These are phyloP conservation scores for Lentinula aciculospora DNA, from an alignment of 768 basidiomycete genomes.

Conservation along the genomic window DNA sequence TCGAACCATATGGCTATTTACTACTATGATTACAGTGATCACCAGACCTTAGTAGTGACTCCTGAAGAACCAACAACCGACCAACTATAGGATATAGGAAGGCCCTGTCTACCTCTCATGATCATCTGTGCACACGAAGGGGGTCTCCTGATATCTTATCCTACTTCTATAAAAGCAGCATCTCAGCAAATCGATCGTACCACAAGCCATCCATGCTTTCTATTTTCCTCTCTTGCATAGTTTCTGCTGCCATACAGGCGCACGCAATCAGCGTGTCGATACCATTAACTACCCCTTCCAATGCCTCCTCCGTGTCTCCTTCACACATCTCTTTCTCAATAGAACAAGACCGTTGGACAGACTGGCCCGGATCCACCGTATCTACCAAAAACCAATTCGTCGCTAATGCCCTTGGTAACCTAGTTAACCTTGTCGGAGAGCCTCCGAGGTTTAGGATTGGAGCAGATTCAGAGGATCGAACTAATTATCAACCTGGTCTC, in stretches of 20 bases:
- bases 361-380: slow-evolving; percentile 56
- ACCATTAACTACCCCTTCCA: slow-evolving; percentile 28
- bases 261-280: background rate
- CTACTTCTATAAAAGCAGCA: background rate
- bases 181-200: background rate
- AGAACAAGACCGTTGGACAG: slow-evolving; percentile 66
- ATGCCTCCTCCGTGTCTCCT: slow-evolving; percentile 31
- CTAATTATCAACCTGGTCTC: slow-evolving; percentile 44
- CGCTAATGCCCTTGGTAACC: slow-evolving; percentile 52
- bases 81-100: too few relatives aligned
- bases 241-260: background rate
- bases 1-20: too few relatives aligned
- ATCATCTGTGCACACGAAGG: background rate
- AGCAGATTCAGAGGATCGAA: slow-evolving; percentile 53
- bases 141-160: background rate
- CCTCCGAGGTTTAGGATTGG: slow-evolving; percentile 57
- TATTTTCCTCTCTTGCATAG: background rate
- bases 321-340: slow-evolving; percentile 61
- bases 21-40: too few relatives aligned
- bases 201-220: background rate
- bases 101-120: background rate
- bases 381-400: slow-evolving; percentile 54
- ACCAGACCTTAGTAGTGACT: too few relatives aligned
- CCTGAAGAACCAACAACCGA: too few relatives aligned
- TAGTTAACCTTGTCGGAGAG: slow-evolving; percentile 43